Base-by-base conservation (phyloP, 2,329 filamentous ascomycete genomes). In the Drechslerella dactyloides region DNA sequence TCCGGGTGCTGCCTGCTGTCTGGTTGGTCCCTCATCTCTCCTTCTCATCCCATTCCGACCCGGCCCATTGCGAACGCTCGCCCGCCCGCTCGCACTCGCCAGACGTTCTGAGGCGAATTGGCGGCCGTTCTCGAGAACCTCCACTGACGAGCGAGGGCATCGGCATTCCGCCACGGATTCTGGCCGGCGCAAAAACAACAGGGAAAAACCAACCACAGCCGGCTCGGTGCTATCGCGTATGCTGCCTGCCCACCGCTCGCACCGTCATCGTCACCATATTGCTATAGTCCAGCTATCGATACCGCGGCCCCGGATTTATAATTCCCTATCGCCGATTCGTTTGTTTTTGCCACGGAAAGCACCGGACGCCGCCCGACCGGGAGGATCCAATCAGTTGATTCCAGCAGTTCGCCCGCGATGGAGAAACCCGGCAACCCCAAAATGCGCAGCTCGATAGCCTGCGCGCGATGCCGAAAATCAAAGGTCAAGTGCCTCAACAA, bases 401-500 rank as follows among this genome's bases (percentile, higher is more conserved):
- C 42, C 53, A 40, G 40, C 56, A 58, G 17, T n/a, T 51, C 24
- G 53, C 52, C 42, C 37, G 52, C 33, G 53, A 73, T 73, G 69
- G 63, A 73, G 74, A 75, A 75, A 73, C 64, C 60, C 50, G 55
- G 56, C 54, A 56, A 68, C 50, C 35, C 58, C 37, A 73, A 73
- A 54, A 76, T 76, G 76, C 73, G 75, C 59, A 75, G 74, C 64
- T 76, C 75, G 54, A 77, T 77, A 61, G 76, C 76, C 42, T 77
- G 76, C 69, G 74, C 75, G 35, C 76, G 76, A 27, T 77, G 76
- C 65, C 75, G 76, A 54, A 75, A 75, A 59, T 76, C 89, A 78
- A 96, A 94, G 81, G 90, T 93, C 78, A 93, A 93, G 80, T 96
- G 91, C 81, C 87, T 91, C 79, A 94, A 94, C 80, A 85, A 85